A percentile compares a stretch with the other conserved stretches of the same genome.
Evolutionary conservation across 768 basidiomycete species (phyloP).

Genomic region (Hirschioporus abietinus): DNA sequence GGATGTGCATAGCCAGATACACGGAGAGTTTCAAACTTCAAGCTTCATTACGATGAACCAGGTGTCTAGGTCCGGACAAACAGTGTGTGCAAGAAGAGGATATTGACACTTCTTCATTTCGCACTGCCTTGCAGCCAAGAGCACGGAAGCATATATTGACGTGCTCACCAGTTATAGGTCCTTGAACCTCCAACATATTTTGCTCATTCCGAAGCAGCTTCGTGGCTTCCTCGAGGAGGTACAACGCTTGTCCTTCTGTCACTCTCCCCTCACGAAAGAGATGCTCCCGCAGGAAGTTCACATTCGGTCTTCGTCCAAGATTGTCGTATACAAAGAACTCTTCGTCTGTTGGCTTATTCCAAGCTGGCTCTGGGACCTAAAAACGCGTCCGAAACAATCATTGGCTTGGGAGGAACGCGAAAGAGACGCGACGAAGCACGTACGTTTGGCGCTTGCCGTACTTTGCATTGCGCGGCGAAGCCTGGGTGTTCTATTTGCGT

Average conservation of each 20-base stretch:
- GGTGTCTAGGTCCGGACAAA: not conserved
- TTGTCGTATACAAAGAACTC: constrained; percentile 60
- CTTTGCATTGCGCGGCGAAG: not conserved
- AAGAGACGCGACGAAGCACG: not conserved
- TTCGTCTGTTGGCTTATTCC: constrained; percentile 60
- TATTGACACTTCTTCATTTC: not conserved
- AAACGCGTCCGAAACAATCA: not conserved
- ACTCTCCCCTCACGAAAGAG: constrained; percentile 84
- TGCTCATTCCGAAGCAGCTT: constrained; percentile 68
- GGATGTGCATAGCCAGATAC: too few species aligned
- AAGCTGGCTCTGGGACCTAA: constrained; percentile 62
- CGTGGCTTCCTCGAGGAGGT: constrained; percentile 67
- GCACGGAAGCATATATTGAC: not conserved
- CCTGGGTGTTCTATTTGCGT: not conserved
- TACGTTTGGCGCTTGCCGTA: not conserved
- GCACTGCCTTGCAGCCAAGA: not conserved
- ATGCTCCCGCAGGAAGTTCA: constrained; percentile 78
- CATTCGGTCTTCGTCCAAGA: constrained; percentile 54
- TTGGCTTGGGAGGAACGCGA: not conserved
- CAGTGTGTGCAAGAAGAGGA: not conserved
- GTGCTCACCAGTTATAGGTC: constrained; percentile 83
- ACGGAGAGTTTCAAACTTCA: not conserved
- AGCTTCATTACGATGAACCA: not conserved
- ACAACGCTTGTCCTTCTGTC: constrained; percentile 79
- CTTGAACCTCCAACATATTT: constrained; percentile 81